Base-by-base conservation (phyloP, 2,329 filamentous ascomycete genomes). In the Coniochaeta sp. region DNA sequence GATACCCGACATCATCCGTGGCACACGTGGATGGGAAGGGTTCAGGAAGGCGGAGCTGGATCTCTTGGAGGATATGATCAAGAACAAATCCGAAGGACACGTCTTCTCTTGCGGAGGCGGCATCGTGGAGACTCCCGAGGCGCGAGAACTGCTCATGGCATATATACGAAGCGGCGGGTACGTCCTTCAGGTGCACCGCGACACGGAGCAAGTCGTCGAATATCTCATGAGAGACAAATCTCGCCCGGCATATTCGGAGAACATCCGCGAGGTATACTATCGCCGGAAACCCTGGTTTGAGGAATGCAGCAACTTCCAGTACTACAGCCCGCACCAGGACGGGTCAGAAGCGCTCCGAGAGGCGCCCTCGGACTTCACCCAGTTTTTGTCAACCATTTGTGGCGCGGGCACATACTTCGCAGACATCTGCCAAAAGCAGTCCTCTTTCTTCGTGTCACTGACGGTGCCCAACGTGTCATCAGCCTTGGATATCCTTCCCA, bases 81-180 rank as follows among this genome's bases (percentile, higher is more conserved):
- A 82, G 51, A 89, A 91, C 52, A 86, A 88, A 60, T 75, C 87
- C 2, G 80, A 77, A 2, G 87, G 87, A 4, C 77, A 95, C 63
- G 81, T 99, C 55, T 91, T 99, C 64, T 94, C 94, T 1, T 97
- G 92, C 58, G 94, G 94, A 50, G 94, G 94, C 40, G 94, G 94
- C 27, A 81, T 99, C 27, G 91, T 99, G 10, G 94, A 99, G 67
- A 88, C 82, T 1, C 81, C 86, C 1, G 86, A 87, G 61, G 90
- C 91, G 18, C 84, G 91, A 14, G 79, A 89, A 56, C 68, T 95
- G 26, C 81, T 99, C 31, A 74, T 78, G 24, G 77, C 85, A 30
- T 92, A 91, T 65, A 81, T 87, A 61, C 81, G 83, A 58, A 79
- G 73, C 54, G 90, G 91, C 31, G 94, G 94, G 5, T 85, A 87